Evolutionary conservation across 108 stramenopile genomes (phyloP).

Genomic region (Fistulifera solaris): DNA sequence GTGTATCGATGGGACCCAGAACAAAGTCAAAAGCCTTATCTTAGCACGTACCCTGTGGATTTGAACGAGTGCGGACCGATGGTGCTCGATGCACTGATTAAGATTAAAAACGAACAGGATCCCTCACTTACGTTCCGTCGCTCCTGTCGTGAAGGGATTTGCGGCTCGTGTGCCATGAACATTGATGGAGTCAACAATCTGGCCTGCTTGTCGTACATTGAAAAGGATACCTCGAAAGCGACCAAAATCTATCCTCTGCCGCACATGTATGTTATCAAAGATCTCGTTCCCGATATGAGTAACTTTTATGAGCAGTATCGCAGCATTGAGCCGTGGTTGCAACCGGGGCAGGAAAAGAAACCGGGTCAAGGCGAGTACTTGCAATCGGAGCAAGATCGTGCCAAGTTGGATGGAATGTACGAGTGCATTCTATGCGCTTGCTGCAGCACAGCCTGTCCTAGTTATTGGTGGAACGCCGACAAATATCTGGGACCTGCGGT

Average conservation of each 20-base stretch:
- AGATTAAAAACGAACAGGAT: slow-evolving; percentile 96
- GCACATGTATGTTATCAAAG: slow-evolving; percentile 98
- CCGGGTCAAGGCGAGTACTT: slow-evolving; percentile 85
- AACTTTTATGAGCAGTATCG: slow-evolving; percentile 98
- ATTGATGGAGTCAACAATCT: slow-evolving; percentile 96
- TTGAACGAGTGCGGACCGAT: slow-evolving; percentile 95
- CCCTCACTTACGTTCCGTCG: slow-evolving; percentile 95
- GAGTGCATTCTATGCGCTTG: slow-evolving; percentile 99
- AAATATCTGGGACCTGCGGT: slow-evolving; percentile 96
- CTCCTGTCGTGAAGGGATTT: slow-evolving; percentile 97
- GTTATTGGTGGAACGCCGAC: slow-evolving; percentile 98
- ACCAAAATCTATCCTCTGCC: slow-evolving; percentile 96
- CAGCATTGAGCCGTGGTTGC: slow-evolving; percentile 97
- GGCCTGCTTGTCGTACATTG: slow-evolving; percentile 93
- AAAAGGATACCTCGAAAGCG: slow-evolving; percentile 48
- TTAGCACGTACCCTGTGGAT: slow-evolving; percentile 89
- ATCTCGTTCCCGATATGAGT: slow-evolving; percentile 96
- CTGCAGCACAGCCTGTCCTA: slow-evolving; percentile 93
- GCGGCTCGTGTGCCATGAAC: slow-evolving; percentile 98
- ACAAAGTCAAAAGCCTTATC: slow-evolving; percentile 71
- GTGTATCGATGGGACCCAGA: slow-evolving; percentile 98
- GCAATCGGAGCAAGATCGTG: slow-evolving; percentile 78
- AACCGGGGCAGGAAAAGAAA: slow-evolving; percentile 58
- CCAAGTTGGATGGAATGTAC: slow-evolving; percentile 96
- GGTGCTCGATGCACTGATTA: slow-evolving; percentile 95